Base-by-base conservation (phyloP, 495 filamentous ascomycete species). In the Lophiotrema nucula region DNA sequence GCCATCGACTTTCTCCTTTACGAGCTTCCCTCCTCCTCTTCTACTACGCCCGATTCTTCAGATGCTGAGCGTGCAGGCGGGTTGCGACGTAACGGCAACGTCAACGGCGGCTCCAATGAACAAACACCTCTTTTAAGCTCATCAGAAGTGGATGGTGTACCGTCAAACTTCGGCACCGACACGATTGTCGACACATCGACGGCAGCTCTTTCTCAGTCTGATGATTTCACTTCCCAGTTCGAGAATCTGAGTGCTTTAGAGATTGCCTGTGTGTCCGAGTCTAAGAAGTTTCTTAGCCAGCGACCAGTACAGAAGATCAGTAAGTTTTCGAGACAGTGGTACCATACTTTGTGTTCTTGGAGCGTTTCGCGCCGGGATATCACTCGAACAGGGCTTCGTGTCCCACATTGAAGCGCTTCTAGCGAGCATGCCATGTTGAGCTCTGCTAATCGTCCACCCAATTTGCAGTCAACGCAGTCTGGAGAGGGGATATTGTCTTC, bases 201-300 rank as follows among this genome's bases (percentile, higher is more conserved):
- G 18, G 66, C 71, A 4, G 71, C 72, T 27, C n/a, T 24, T 5
- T 70, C 74, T 4, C 69, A 74, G 0, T 74, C 80, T 4, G 70
- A 81, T 38, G 82, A 86, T 23, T 81, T 82, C 26, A 83, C 82
- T 0, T 77, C 82, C 5, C 78, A 84, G 4, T 92, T 90, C 64
- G 81, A 80, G 39, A 84, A 90, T 37, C 74, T 96, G 44, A 96
- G 92, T 71, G 90, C 88, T 13, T 74, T 97, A 15, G 92, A 97
- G 68, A 92, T 97, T 65, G 92, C 91, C 33, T 84, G 87, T 33
- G 84, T 96, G 26, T 88, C 87, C n/a, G 82, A 87, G 59, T 90
- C 91, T 22, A 97, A 96, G 72, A 86, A 86, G 26, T 97, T 96
- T 62, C 79, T 96, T 13, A 89, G 88, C 69, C 91, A 96, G 69